Evolutionary conservation across 2,329 filamentous ascomycete species (phyloP).

Genomic region (Ophiostoma populinum): DNA sequence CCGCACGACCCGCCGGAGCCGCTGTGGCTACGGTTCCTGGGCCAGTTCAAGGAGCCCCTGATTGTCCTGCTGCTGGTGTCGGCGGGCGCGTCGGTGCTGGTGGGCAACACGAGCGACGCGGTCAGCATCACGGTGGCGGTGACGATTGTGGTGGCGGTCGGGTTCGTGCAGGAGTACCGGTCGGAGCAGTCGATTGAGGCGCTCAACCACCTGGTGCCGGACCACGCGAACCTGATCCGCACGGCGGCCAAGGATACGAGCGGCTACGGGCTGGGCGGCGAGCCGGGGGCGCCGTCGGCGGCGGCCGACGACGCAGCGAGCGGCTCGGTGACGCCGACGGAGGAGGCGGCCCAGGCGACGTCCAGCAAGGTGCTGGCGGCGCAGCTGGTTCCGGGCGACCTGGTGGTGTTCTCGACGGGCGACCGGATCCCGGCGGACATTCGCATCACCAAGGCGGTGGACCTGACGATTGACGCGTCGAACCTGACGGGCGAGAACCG

Average conservation of each 20-base stretch:
- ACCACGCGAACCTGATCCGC: conserved; percentile 88
- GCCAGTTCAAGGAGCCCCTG: conserved; percentile 91
- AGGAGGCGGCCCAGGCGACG: conserved; percentile 48
- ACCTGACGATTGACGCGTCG: conserved; percentile 88
- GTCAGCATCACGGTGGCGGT: conserved; percentile 91
- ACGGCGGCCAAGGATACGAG: conserved; percentile 18
- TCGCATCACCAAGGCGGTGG: conserved; percentile 75
- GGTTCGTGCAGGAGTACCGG: conserved; percentile 92
- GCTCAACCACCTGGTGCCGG: conserved; percentile 80
- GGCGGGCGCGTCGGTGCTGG: conserved; percentile 69
- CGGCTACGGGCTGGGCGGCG: conserved; percentile 27
- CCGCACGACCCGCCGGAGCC: conserved; percentile 88
- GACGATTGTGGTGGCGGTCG: conserved; percentile 89
- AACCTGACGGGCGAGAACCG: conserved; percentile 96
- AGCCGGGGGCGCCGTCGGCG: background rate
- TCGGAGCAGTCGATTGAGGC: conserved; percentile 97
- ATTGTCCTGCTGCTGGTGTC: conserved; percentile 85
- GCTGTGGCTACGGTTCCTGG: conserved; percentile 83
- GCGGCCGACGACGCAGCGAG: conserved; percentile 15
- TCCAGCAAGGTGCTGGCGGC: conserved; percentile 75
- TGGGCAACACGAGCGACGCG: conserved; percentile 89
- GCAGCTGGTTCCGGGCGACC: conserved; percentile 77
- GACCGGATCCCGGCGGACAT: conserved; percentile 95
- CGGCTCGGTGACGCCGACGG: conserved; percentile 37
- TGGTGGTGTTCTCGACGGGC: conserved; percentile 87